Base-by-base conservation (phyloP, 1,139 yeast genomes). In the Arxiozyma slooffiae region DNA sequence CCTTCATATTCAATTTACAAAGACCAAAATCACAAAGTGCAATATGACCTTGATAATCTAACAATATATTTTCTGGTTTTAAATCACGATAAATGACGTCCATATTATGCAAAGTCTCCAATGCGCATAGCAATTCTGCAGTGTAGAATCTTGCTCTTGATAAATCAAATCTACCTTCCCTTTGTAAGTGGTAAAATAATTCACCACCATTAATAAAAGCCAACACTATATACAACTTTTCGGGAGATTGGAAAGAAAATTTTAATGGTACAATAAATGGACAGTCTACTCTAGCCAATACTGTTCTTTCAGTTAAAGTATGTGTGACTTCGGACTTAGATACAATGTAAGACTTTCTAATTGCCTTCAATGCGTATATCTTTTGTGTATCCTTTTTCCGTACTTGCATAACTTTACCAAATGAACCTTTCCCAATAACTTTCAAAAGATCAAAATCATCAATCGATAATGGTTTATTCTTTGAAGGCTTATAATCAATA, bases 191-290 rank as follows among this genome's bases (percentile, higher is more conserved):
- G 72, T 87, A 92, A 69, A 92, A 94, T 57, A 92, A 75, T 68
- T 92, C 99, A 49, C 99, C 99, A 52, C 99, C 99, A 65, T 92
- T 92, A 57, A 92, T 88, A 65, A 90, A 94, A 26, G 96, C 88
- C 47, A 94, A 73, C 6, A 92, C 97, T 46, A 92, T 72, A 62
- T 92, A 92, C 41, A 92, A 72, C 65, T 94, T 94, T 63, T 90
- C 97, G 14, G 92, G 92, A n/a, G 90, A 81, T 70, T 92, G 98
- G 75, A 94, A 92, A 23, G 95, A 85, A 69, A 92, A 92, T 70
- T 92, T 92, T 57, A 92, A 75, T 8, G 97, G 97, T n/a, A 92
- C 97, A 66, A 92, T 88, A 67, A 94, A 94, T n/a, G 98, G 98
- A 63, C 90, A 87, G 59, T 84, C 84, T 54, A 92, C 90, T 60